These are phyloP conservation scores for Aphanomyces astaci DNA, from an alignment of 352 stramenopile genomes.

Conservation along the genomic window DNA sequence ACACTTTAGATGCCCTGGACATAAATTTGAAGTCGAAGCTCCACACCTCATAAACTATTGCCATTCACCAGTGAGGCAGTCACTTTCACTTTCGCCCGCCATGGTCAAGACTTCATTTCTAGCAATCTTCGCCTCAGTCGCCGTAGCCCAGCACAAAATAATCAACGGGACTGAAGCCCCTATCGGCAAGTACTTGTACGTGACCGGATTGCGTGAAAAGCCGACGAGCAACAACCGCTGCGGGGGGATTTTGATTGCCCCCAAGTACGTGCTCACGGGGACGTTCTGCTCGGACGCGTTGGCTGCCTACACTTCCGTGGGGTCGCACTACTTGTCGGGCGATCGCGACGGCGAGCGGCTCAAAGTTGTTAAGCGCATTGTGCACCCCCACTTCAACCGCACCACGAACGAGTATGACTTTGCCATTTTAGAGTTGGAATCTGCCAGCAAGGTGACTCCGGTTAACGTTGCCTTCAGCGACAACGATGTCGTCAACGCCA, in stretches of 20 bases:
- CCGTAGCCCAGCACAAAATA: neutral
- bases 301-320: slow-evolving; percentile 39
- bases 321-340: slow-evolving; percentile 42
- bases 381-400: slow-evolving; percentile 40
- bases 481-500: too few relatives aligned
- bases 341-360: slow-evolving; percentile 39
- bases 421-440: slow-evolving; percentile 45
- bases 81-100: neutral
- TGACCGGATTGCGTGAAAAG: slow-evolving; percentile 34
- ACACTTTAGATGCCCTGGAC: too few relatives aligned
- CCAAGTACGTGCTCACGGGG: slow-evolving; percentile 52
- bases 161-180: neutral
- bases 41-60: too few relatives aligned
- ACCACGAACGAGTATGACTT: slow-evolving; percentile 48
- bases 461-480: too few relatives aligned
- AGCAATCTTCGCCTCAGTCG: neutral
- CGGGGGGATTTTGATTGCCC: slow-evolving; percentile 52
- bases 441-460: neutral
- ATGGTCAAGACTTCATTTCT: neutral
- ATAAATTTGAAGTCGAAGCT: too few relatives aligned
- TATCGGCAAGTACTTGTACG: slow-evolving; percentile 34
- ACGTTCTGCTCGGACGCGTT: slow-evolving; percentile 36
- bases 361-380: slow-evolving; percentile 37
- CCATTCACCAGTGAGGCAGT: too few relatives aligned
- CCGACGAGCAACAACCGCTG: slow-evolving; percentile 38